A percentile compares a stretch with the other conserved stretches of the same genome.
phyloP scores from a whole-genome alignment of 2,329 filamentous ascomycete species.

The Tolypocladium endophyticum region DNA sequence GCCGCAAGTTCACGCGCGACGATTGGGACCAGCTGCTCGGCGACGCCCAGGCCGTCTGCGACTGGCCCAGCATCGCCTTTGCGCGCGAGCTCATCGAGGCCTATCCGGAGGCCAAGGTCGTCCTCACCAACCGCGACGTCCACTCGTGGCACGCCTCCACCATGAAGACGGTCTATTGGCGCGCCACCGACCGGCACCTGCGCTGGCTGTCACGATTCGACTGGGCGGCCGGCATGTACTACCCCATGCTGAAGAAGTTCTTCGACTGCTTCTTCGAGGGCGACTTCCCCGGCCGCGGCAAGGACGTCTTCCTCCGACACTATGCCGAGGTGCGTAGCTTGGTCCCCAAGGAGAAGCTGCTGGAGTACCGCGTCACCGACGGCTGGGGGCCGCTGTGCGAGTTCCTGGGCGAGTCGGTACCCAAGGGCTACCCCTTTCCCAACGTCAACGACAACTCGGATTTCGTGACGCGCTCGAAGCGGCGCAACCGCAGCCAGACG shows the following conservation, averaged over 20 bases:
- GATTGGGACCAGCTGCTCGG: constrained; percentile 62
- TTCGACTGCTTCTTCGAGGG: constrained; percentile 59
- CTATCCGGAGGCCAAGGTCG: constrained; percentile 62
- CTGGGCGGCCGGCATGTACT: constrained; percentile 58
- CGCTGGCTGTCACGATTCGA: constrained; percentile 27
- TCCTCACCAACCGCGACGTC: constrained; percentile 56
- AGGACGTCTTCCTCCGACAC: constrained; percentile 44
- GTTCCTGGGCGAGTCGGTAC: constrained; percentile 22
- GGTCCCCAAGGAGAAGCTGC: constrained; percentile 18
- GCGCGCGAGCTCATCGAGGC: constrained; percentile 59
- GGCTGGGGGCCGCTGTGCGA: constrained; percentile 27
- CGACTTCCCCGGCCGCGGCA: constrained; percentile 55
- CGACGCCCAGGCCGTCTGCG: constrained; percentile 56
- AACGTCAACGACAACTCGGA: constrained; percentile 24
- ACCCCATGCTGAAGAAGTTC: constrained; percentile 60
- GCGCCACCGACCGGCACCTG: constrained; percentile 50
- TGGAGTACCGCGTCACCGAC: constrained; percentile 23
- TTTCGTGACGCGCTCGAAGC: constrained; percentile 20
- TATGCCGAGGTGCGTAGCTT: constrained; percentile 22
- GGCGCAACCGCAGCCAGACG: constrained; percentile 22
- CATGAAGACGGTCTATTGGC: constrained; percentile 59
- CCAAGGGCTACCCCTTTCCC: constrained; percentile 22
- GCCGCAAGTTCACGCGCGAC: constrained; percentile 43
- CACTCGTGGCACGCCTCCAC: constrained; percentile 52
- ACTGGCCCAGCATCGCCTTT: constrained; percentile 59